Conservation (phyloP, 495 filamentous ascomycete genomes). For the Penicillium bovifimosum region DNA sequence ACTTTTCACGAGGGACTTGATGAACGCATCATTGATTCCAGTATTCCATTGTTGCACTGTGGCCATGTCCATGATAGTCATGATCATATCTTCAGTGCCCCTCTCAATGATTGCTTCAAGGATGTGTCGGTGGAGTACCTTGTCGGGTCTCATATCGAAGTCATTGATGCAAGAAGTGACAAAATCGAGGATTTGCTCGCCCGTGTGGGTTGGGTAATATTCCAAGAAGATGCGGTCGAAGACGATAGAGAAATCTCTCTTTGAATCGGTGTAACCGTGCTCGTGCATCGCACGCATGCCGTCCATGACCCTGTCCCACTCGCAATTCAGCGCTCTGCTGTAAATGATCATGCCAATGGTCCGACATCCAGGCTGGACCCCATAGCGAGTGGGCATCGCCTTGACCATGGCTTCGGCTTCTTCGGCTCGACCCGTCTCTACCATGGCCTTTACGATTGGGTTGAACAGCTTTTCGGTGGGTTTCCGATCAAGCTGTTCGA, state of each 20-base stretch:
- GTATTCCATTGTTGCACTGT: slow-evolving; percentile 31
- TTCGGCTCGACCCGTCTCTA: slow-evolving; percentile 32
- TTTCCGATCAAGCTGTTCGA: slow-evolving; percentile 21
- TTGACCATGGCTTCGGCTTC: slow-evolving; percentile 35
- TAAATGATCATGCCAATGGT: slow-evolving; percentile 37
- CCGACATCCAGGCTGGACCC: slow-evolving; percentile 30
- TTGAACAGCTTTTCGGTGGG: slow-evolving; percentile 42
- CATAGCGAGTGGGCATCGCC: slow-evolving; percentile 30
- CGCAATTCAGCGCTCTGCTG: slow-evolving; percentile 32
- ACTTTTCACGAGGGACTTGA: slow-evolving; percentile 23
- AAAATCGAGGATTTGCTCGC: slow-evolving; percentile 30
- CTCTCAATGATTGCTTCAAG: slow-evolving; percentile 38
- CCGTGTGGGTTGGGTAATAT: slow-evolving; percentile 36
- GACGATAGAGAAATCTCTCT: slow-evolving; percentile 24
- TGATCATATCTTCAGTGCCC: slow-evolving; percentile 29
- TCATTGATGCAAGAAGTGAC: slow-evolving; percentile 31
- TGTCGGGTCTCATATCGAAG: slow-evolving; percentile 35
- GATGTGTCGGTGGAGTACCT: slow-evolving; percentile 38
- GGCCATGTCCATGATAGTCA: slow-evolving; percentile 24
- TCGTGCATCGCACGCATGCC: slow-evolving; percentile 37
- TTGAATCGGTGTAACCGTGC: slow-evolving; percentile 26
- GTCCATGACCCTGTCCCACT: slow-evolving; percentile 39
- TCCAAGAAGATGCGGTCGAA: slow-evolving; percentile 45
- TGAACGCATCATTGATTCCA: slow-evolving; percentile 22
- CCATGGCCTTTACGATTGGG: slow-evolving; percentile 36